Percentiles rank a stretch among this genome's conserved stretches.
These are phyloP conservation scores for Pyronema omphalodes DNA, from an alignment of 495 filamentous ascomycete species.

Conservation along the genomic window DNA sequence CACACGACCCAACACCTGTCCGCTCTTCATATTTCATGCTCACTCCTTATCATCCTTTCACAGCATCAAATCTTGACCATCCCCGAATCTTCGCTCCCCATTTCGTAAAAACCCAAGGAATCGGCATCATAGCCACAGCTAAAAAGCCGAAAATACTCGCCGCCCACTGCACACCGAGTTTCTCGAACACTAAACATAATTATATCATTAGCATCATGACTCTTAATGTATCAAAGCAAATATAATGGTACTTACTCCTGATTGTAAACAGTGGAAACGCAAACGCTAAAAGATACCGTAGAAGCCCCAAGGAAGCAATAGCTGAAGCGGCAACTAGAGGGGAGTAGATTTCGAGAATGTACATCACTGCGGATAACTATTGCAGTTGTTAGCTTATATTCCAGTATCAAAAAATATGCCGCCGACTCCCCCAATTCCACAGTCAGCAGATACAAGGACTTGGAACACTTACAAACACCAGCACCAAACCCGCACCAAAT, in stretches of 20 bases:
- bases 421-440: neutral
- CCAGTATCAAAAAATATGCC: neutral
- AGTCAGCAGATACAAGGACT: neutral
- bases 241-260: slow-evolving; percentile 29
- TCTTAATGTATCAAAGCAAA: neutral
- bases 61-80: slow-evolving; percentile 30
- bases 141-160: slow-evolving; percentile 42
- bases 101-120: slow-evolving; percentile 37
- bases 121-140: slow-evolving; percentile 37
- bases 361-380: slow-evolving; percentile 23
- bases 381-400: neutral
- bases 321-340: slow-evolving; percentile 34
- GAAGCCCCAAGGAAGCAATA: slow-evolving; percentile 42
- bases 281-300: slow-evolving; percentile 42
- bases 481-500: slow-evolving; percentile 33
- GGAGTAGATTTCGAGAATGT: slow-evolving; percentile 23
- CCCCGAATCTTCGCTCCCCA: slow-evolving; percentile 32
- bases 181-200: slow-evolving; percentile 33
- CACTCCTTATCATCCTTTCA: neutral
- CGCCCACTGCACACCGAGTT: slow-evolving; percentile 41
- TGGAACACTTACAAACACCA: slow-evolving; percentile 16
- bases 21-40: neutral
- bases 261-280: slow-evolving; percentile 48
- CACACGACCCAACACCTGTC: too few species aligned
- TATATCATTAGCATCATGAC: slow-evolving; percentile 5